Percentiles rank a stretch among this genome's conserved stretches.
These are phyloP conservation scores for Skeletonema tropicum DNA, from an alignment of 108 stramenopile species.

Conservation along the genomic window DNA sequence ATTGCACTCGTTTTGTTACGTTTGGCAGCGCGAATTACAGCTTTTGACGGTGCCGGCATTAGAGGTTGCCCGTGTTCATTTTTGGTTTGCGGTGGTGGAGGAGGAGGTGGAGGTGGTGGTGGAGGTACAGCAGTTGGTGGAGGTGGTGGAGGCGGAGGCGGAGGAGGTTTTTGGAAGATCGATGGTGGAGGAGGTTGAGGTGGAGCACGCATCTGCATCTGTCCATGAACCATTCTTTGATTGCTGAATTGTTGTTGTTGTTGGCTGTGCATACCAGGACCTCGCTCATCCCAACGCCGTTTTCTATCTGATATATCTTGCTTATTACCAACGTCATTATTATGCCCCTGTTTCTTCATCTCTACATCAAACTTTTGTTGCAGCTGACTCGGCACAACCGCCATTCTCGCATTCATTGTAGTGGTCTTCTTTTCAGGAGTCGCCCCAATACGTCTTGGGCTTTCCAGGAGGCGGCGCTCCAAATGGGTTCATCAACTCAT, in stretches of 20 bases:
- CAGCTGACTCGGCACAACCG: constrained; percentile 35
- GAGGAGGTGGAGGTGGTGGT: constrained; percentile 13
- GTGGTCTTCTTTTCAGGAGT: constrained; percentile 37
- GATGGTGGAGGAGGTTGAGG: constrained; percentile 24
- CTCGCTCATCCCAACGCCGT: constrained; percentile 21
- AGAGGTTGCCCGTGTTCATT: constrained; percentile 23
- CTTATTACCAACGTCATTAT: constrained; percentile 3
- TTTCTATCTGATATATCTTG: constrained; percentile 16
- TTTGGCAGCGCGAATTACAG: constrained; percentile 58
- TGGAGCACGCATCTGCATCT: constrained; percentile 37
- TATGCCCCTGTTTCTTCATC: constrained; percentile 13
- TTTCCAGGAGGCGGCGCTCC: constrained; percentile 86
- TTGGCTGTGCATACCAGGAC: constrained; percentile 3
- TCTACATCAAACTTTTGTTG: constrained; percentile 25
- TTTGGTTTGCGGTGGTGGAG: constrained; percentile 6
- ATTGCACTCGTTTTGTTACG: constrained; percentile 35
- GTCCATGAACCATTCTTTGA: constrained; percentile 36
- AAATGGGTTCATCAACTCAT: constrained; percentile 74
- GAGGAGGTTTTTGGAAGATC: constrained; percentile 19
- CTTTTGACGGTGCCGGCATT: constrained; percentile 64
- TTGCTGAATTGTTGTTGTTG: constrained; percentile 15
- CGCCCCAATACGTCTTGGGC: constrained; percentile 66
- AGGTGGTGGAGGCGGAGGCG: constrained; percentile 21
- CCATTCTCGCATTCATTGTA: constrained; percentile 38
- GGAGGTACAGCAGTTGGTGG: constrained; percentile 11